phyloP scores from a whole-genome alignment of 495 filamentous ascomycete species.

The Niebla homalea region DNA sequence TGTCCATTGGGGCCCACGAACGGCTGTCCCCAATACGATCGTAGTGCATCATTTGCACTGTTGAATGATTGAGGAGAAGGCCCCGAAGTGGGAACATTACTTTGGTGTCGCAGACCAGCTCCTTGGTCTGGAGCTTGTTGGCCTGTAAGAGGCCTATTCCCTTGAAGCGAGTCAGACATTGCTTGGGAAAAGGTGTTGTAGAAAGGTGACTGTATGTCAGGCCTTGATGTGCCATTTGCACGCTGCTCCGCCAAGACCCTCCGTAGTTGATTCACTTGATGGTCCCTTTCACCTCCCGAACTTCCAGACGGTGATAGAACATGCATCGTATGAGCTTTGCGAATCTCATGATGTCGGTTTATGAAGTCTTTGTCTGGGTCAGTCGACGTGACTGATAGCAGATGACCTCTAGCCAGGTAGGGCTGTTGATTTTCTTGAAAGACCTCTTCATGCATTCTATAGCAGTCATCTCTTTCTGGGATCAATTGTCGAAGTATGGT shows the following conservation, averaged over 20 bases:
- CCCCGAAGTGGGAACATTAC: background rate
- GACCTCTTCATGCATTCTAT: constrained; percentile 7
- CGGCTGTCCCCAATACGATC: too few species aligned
- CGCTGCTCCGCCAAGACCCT: too few species aligned
- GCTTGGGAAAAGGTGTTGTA: background rate
- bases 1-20: too few species aligned
- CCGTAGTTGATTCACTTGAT: too few species aligned
- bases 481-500: constrained; percentile 28
- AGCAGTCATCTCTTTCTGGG: constrained; percentile 12
- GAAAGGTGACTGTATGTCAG: background rate
- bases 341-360: background rate
- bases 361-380: too few species aligned
- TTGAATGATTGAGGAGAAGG: background rate
- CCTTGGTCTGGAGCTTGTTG: background rate
- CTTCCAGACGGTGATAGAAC: background rate
- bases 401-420: background rate
- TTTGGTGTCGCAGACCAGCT: background rate
- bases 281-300: too few species aligned
- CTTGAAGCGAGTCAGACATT: too few species aligned
- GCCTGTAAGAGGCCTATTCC: background rate
- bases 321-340: background rate
- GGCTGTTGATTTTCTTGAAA: constrained; percentile 15
- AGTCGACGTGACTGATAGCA: background rate
- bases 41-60: background rate
- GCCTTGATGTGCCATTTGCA: too few species aligned